Conservation (phyloP, 2,329 filamentous ascomycete genomes). For the Colletotrichum plurivorum region DNA sequence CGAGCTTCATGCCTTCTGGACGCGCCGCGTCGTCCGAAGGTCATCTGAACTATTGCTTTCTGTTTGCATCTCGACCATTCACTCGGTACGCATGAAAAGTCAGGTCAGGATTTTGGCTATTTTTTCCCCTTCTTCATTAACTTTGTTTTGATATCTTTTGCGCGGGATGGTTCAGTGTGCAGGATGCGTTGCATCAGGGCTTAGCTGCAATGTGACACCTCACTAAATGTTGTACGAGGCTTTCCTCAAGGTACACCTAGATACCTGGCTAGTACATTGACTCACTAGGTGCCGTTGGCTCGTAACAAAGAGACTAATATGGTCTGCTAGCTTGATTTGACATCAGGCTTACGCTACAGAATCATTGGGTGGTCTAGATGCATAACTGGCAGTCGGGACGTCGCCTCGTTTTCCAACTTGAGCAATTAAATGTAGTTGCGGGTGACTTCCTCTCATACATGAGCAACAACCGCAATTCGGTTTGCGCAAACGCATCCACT, state of each 20-base stretch:
- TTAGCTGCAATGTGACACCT: neutral
- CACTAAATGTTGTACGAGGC: neutral
- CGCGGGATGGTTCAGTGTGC: neutral
- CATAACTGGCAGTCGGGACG: too few relatives aligned
- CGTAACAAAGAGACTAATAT: neutral
- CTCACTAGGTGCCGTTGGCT: neutral
- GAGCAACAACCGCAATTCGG: too few relatives aligned
- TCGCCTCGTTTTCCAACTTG: too few relatives aligned
- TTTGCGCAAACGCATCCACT: too few relatives aligned
- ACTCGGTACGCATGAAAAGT: neutral
- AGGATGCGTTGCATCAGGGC: neutral
- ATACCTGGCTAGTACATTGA: neutral
- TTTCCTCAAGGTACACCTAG: too few relatives aligned
- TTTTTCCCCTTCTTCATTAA: neutral
- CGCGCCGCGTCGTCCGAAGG: conserved; percentile 30
- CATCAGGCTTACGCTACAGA: too few relatives aligned
- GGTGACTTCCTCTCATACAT: too few relatives aligned
- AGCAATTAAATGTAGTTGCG: too few relatives aligned
- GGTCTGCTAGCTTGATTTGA: too few relatives aligned
- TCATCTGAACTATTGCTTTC: conserved; percentile 27
- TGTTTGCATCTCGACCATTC: neutral
- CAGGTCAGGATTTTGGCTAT: neutral
- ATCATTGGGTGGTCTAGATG: too few relatives aligned
- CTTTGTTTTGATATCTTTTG: neutral
- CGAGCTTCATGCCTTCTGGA: conserved; percentile 27